Percentiles rank a stretch among this genome's conserved stretches.
These are phyloP conservation scores for Neonectria hederae DNA, from an alignment of 2,329 filamentous ascomycete genomes.

Conservation along the genomic window DNA sequence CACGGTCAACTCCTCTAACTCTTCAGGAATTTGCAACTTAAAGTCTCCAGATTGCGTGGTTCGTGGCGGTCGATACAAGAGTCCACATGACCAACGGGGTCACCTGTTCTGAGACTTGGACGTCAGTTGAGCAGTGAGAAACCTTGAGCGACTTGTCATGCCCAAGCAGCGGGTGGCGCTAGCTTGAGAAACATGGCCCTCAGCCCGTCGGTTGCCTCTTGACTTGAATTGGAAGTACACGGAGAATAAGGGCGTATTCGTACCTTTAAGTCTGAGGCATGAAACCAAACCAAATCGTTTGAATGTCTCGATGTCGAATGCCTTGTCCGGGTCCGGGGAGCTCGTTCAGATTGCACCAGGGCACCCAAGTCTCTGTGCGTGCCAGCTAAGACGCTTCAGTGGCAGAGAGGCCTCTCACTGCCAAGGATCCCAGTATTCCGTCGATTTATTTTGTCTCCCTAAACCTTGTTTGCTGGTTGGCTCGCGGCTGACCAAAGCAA, in stretches of 20 bases:
- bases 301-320: neutral
- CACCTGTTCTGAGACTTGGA: neutral
- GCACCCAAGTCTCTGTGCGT: neutral
- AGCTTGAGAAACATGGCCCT: neutral
- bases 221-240: neutral
- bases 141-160: neutral
- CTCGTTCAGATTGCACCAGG: neutral
- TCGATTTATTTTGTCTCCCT: conserved; percentile 12
- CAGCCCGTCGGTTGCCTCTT: neutral
- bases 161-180: neutral
- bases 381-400: neutral
- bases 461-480: neutral
- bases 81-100: neutral
- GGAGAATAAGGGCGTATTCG: conserved; percentile 5
- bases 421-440: neutral
- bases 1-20: neutral
- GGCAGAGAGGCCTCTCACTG: neutral
- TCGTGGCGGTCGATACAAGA: neutral
- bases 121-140: conserved; percentile 10
- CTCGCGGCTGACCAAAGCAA: conserved; percentile 1
- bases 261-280: neutral
- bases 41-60: neutral
- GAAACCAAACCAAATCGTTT: neutral
- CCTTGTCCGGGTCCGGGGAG: neutral
- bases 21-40: neutral